Evolutionary conservation across 139 green algal species (phyloP), one percentile per base, ranked within the genome.

Genomic region (Trebouxia sp.): DNA sequence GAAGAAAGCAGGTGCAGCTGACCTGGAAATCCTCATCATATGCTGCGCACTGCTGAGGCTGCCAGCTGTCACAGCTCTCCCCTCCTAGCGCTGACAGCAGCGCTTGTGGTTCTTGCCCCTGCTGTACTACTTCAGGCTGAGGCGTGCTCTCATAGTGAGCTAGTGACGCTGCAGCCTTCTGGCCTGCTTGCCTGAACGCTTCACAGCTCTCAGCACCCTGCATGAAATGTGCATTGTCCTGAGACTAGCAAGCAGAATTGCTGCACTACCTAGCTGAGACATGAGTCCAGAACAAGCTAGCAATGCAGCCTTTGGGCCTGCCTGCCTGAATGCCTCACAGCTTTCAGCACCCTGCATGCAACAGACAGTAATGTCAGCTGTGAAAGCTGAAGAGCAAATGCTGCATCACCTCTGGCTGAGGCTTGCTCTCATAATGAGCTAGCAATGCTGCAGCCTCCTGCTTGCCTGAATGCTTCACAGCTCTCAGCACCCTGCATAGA

Each of bases 1-100:
- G 20, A 9, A 35, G 5, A 41, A 35, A 72, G 62, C 62, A 45
- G 5, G 28, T 37, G 35, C 11, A 6, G n/a, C n/a, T n/a, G n/a
- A 66, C 55, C 35, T 72, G 62, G 26, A 72, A 72, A 35, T 72
- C 62, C 35, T 45, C 62, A 72, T 72, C 62, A 30, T 72, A 72
- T 14, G 62, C 62, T 43, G 35, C 62, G 37, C 62, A 72, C 6
- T 72, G 14, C 5, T 45, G 35, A 15, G 62, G 62, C 62, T 42
- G 32, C 32, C 62, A 72, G 35, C 1, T n/a, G 1, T 15, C 0
- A 30, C 32, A 42, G 32, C 28, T 17, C 26, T 32, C 37, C 6
- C 10, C 35, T 24, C 35, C 32, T 26, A 72, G 28, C 42, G 32
- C 62, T 30, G 62, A 32, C 35, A 72, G 32, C 62, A 72, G 62